These are phyloP conservation scores for Penstemon davidsonii DNA, from an alignment of 257 asterid genomes.

Conservation along the genomic window DNA sequence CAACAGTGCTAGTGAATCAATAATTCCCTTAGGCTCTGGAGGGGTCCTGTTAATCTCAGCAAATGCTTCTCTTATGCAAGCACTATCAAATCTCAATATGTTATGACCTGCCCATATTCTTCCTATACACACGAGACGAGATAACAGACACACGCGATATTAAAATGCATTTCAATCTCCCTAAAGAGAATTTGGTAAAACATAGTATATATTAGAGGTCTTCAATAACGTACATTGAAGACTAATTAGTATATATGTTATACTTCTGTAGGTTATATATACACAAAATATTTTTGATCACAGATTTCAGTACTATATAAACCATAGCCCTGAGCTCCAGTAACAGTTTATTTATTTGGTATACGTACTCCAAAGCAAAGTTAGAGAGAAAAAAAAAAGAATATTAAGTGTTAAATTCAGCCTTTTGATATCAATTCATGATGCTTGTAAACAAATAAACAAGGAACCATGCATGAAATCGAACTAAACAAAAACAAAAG, in stretches of 20 bases:
- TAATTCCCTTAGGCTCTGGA: slow-evolving; percentile 88
- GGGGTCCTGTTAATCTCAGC: slow-evolving; percentile 73
- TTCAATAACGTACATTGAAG: too few species aligned
- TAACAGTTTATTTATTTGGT: too few species aligned
- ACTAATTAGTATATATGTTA: too few species aligned
- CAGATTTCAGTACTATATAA: too few species aligned
- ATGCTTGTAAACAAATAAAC: slow-evolving; percentile 14
- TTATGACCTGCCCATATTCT: slow-evolving; percentile 98
- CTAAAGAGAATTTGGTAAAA: too few species aligned
- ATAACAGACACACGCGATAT: background rate
- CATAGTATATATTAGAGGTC: too few species aligned
- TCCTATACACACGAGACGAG: slow-evolving; percentile 40
- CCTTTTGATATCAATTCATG: background rate
- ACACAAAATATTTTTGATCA: too few species aligned
- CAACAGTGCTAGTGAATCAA: slow-evolving; percentile 72
- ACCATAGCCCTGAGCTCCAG: too few species aligned
- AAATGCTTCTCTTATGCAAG: slow-evolving; percentile 77
- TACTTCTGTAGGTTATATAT: too few species aligned
- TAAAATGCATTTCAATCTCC: background rate
- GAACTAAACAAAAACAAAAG: background rate
- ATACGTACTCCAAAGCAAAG: too few species aligned
- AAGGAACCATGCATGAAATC: background rate
- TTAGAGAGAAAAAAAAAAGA: too few species aligned
- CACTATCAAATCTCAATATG: slow-evolving; percentile 79
- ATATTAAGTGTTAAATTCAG: too few species aligned